phyloP scores from a whole-genome alignment of 805 yeast genomes.

The Barnettozyma vustinii region DNA sequence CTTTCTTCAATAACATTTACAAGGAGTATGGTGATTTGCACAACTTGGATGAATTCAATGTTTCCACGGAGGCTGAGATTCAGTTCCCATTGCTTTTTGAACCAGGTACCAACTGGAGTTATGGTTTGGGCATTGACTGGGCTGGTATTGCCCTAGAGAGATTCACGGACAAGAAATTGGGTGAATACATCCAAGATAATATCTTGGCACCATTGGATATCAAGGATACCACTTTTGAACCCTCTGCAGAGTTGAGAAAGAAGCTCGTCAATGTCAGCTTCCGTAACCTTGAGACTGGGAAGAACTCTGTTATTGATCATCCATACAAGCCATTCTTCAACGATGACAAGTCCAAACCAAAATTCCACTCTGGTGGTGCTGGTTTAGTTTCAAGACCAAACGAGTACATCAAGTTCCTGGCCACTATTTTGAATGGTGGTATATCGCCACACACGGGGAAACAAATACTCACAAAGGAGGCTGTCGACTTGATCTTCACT shows the following conservation, averaged over 20 bases:
- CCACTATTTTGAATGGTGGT: slow-evolving; percentile 38
- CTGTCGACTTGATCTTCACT: slow-evolving; percentile 23
- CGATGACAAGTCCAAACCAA: slow-evolving; percentile 5
- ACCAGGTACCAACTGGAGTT: slow-evolving; percentile 33
- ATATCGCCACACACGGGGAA: slow-evolving; percentile 31
- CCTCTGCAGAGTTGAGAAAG: slow-evolving; percentile 15
- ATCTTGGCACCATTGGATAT: slow-evolving; percentile 30
- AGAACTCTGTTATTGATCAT: slow-evolving; percentile 10
- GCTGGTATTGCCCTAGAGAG: slow-evolving; percentile 30
- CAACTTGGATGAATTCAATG: slow-evolving; percentile 16
- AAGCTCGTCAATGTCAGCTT: slow-evolving; percentile 22
- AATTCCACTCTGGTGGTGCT: slow-evolving; percentile 37
- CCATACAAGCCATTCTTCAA: slow-evolving; percentile 7
- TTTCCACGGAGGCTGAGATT: slow-evolving; percentile 10
- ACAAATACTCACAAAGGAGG: slow-evolving; percentile 27
- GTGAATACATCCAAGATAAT: slow-evolving; percentile 26
- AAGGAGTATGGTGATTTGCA: slow-evolving; percentile 20
- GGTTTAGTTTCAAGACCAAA: slow-evolving; percentile 36
- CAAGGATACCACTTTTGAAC: slow-evolving; percentile 23
- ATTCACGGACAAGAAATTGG: slow-evolving; percentile 25
- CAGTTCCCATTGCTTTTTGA: slow-evolving; percentile 28
- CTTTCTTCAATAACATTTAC: slow-evolving; percentile 25
- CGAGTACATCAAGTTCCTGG: slow-evolving; percentile 35
- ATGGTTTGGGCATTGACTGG: slow-evolving; percentile 34
- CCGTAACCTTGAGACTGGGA: slow-evolving; percentile 18